These are phyloP conservation scores for Mucor circinelloides DNA, from an alignment of 371 early-diverging fungal species.

Conservation along the genomic window DNA sequence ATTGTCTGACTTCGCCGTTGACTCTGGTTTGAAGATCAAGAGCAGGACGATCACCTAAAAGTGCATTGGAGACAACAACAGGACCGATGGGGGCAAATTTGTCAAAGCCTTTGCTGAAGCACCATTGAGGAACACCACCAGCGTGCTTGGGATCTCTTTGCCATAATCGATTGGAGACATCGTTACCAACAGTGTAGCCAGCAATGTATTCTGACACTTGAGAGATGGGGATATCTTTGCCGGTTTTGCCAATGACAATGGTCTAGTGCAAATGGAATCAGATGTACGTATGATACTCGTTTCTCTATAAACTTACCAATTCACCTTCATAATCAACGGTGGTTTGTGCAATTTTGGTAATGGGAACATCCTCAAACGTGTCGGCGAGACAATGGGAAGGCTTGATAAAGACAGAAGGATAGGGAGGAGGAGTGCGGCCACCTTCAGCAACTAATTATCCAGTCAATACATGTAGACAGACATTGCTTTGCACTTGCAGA, in stretches of 20 bases:
- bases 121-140: conserved; percentile 55
- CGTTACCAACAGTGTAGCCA: conserved; percentile 65
- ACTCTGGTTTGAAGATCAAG: conserved; percentile 47
- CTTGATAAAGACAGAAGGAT: conserved; percentile 58
- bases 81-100: conserved; percentile 66
- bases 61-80: conserved; percentile 44
- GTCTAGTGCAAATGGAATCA: conserved; percentile 12
- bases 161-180: conserved; percentile 61
- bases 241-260: conserved; percentile 61
- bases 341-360: conserved; percentile 50
- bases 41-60: conserved; percentile 53
- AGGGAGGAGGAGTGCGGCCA: conserved; percentile 36
- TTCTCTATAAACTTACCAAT: conserved; percentile 19
- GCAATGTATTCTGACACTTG: conserved; percentile 55
- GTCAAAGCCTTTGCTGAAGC: conserved; percentile 64
- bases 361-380: conserved; percentile 48
- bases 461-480: not conserved
- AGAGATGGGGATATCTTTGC: conserved; percentile 49
- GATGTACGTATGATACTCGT: not conserved
- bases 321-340: conserved; percentile 64
- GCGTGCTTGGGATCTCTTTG: conserved; percentile 44
- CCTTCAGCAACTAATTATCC: conserved; percentile 21
- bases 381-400: conserved; percentile 45
- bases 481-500: not conserved
- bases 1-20: conserved; percentile 57